Evolutionary conservation across 352 stramenopile genomes (phyloP), one percentile per base, ranked within the genome.

Genomic region (Phytophthora cryptogea): DNA sequence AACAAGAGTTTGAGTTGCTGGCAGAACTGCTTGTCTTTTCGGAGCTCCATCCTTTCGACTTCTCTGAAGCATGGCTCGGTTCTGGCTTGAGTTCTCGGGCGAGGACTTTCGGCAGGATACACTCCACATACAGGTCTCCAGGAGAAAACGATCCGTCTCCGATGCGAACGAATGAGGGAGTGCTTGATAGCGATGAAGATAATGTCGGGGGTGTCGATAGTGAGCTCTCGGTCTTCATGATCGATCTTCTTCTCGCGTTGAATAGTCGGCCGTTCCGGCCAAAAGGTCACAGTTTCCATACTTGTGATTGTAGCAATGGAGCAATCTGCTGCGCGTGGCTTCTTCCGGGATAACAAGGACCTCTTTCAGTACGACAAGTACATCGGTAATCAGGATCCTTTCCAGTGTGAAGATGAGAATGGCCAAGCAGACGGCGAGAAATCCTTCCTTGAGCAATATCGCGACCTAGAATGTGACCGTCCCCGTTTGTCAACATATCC

Each of bases 281-380:
- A 56, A 62, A 48, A 37, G 31, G 14, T 47, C 17, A 46, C 28
- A 47, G 8, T 9, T 35, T 40, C 53, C 17, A 48, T 59, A 44
- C 9, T 67, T 47, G 20, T 41, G 43, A 23, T 14, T 30, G 28
- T 26, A 27, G 43, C 36, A 43, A 63, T 65, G 51, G 33, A 74
- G 41, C 35, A 58, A 16, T 65, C 66, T 35, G 20, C 16, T 16
- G 59, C 70, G 28, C 52, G 31, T 11, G 40, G 52, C 13, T 90
- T 94, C 69, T 91, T 92, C 43, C 42, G 71, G 23, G 56, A 65
- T 44, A 60, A 89, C 66, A 79, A 83, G 46, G 66, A 88, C 2
- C 54, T 92, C 35, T 92, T 90, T 44, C 70, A 88, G 45, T 94
- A 85, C 42, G 71, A 88, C 13, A 77, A 73, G 54, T 76, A 76